Conservation (phyloP, 164 flowering plant species). For the Protea cynaroides region DNA sequence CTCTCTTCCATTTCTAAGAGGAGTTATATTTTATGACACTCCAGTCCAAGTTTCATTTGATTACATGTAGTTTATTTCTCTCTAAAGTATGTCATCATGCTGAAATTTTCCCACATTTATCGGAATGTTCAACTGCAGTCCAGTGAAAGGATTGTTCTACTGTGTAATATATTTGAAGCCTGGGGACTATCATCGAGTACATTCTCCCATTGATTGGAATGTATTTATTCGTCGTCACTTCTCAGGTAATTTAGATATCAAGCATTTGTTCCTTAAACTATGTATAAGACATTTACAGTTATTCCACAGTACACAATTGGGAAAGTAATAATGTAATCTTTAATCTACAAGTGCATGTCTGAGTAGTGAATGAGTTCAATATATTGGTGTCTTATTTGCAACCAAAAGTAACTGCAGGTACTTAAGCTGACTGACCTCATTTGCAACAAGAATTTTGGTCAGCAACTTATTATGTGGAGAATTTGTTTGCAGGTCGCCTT, state of each 20-base stretch:
- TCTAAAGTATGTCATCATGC: not conserved
- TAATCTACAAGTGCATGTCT: not conserved
- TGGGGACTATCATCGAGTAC: conserved; percentile 93
- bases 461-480: not conserved
- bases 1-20: too few relatives aligned
- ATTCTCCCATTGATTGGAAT: conserved; percentile 90
- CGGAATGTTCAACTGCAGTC: conserved; percentile 47
- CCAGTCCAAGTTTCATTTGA: not conserved
- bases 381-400: too few relatives aligned
- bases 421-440: too few relatives aligned
- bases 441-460: too few relatives aligned
- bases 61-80: not conserved
- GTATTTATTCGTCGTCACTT: conserved; percentile 78
- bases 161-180: conserved; percentile 89
- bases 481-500: conserved; percentile 51
- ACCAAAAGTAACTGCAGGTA: too few relatives aligned
- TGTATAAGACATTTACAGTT: not conserved
- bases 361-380: too few relatives aligned
- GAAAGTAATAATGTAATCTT: not conserved
- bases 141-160: conserved; percentile 84
- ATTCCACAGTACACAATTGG: too few relatives aligned
- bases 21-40: too few relatives aligned
- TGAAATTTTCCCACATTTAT: conserved; percentile 1
- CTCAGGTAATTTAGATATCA: conserved; percentile 48
- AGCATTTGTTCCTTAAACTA: not conserved